Percentiles rank a stretch among this genome's conserved stretches.
phyloP scores from a whole-genome alignment of 441 rosid species.

The Raphanus hybrid region DNA sequence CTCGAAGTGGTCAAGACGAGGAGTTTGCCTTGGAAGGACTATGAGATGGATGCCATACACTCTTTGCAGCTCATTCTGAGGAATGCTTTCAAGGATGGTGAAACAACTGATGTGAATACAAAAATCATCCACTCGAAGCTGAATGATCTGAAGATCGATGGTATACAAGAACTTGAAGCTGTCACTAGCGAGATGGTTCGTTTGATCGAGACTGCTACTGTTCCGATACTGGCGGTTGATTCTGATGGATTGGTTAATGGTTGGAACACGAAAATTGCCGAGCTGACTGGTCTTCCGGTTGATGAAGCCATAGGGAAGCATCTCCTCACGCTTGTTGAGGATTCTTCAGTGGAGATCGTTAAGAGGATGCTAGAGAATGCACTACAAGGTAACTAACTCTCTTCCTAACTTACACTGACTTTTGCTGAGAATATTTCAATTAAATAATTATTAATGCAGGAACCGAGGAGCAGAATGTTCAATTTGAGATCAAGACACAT shows the following conservation, averaged over 20 bases:
- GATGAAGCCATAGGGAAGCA: conserved; percentile 88
- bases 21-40: conserved; percentile 96
- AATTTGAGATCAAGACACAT: conserved; percentile 84
- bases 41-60: conserved; percentile 98
- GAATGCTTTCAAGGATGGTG: conserved; percentile 74
- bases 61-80: conserved; percentile 93
- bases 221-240: conserved; percentile 91
- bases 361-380: conserved; percentile 75
- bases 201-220: conserved; percentile 89
- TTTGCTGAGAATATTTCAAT: conserved; percentile 13
- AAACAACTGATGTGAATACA: conserved; percentile 52
- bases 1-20: conserved; percentile 87
- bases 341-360: conserved; percentile 71
- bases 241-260: conserved; percentile 88
- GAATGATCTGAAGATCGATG: conserved; percentile 78
- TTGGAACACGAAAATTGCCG: conserved; percentile 92
- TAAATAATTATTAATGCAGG: conserved; percentile 52
- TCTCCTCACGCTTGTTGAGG: conserved; percentile 81
- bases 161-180: conserved; percentile 89
- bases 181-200: conserved; percentile 97
- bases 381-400: conserved; percentile 65
- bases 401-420: conserved; percentile 20
- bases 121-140: conserved; percentile 65
- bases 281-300: conserved; percentile 82
- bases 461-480: conserved; percentile 80